Evolutionary conservation across 31 red algal genomes (phyloP), one percentile per base, ranked within the genome.

Genomic region (Asparagopsis taxiformis): DNA sequence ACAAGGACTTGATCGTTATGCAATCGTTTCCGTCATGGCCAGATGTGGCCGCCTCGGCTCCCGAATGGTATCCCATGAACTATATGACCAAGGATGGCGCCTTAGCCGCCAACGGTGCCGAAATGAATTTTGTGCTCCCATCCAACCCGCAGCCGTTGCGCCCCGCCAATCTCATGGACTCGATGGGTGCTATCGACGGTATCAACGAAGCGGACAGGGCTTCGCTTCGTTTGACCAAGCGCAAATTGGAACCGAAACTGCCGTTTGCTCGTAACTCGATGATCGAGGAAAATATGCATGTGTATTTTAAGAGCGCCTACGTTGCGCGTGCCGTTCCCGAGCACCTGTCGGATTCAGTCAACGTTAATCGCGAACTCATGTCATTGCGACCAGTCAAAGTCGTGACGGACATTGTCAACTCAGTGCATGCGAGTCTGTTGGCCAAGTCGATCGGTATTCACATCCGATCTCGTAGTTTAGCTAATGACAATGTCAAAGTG

Each of bases 221-320:
- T 9, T 46, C 41, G 6, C 41, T 46, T 13, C 6, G 8, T 13
- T 46, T 46, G 41, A 46, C 41, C 41, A 46, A 46, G 41, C 41
- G 41, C 6, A 6, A 13, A 6, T 13, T 46, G 53, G 62, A 19
- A 13, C 16, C 36, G 22, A 49, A 32, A 0, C 48, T 25, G 0
- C 48, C 49, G 9, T 36, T 31, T n/a, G 54, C 57, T 24, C n/a
- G 30, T 15, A 22, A 15, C 4, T 50, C 16, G 29, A 5, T 50
- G 10, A 84, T 73, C 21, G 46, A 55, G 17, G 1, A 31, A 7
- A 55, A 51, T 33, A 68, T 62, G 16, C 74, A 87, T 60, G 71
- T 93, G 22, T 93, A 93, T 59, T 93, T 81, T 52, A 76, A 79
- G 57, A 79, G 72, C 33, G 77, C 79, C 15, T 92, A 84, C 36